Conservation (phyloP, 345 rosid genomes). For the Toxicodendron radicans region DNA sequence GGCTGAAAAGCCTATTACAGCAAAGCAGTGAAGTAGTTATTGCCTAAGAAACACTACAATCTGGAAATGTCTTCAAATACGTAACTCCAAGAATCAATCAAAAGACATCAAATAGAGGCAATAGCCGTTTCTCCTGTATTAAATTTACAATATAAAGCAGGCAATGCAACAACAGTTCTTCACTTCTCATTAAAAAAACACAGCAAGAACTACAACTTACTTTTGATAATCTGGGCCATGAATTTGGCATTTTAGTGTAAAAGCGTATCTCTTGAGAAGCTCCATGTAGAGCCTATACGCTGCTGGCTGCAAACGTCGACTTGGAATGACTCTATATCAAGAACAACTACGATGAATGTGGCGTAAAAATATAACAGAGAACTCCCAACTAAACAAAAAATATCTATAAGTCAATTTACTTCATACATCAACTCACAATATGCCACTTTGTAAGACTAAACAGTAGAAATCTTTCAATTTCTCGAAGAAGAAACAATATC, state of each 20-base stretch:
- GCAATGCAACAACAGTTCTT: background rate
- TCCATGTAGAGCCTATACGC: conserved; percentile 90
- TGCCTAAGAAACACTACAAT: background rate
- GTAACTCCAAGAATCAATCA: background rate
- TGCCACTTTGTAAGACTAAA: background rate
- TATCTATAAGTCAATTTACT: background rate
- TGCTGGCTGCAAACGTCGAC: conserved; percentile 52
- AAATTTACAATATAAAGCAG: background rate
- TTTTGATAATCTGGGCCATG: conserved; percentile 48
- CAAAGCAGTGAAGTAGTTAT: background rate
- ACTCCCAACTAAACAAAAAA: background rate
- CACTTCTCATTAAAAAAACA: background rate
- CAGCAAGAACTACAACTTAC: conserved; percentile 43
- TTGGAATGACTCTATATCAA: conserved; percentile 63
- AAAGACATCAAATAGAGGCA: too few species aligned
- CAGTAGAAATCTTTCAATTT: background rate
- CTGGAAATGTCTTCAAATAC: background rate
- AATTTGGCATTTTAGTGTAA: conserved; percentile 51
- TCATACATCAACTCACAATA: background rate
- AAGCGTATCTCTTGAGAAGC: conserved; percentile 70
- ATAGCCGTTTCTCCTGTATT: background rate
- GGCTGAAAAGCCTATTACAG: background rate
- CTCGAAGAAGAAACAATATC: too few species aligned
- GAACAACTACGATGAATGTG: conserved; percentile 9
- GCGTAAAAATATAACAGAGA: background rate